Evolutionary conservation across 2,329 filamentous ascomycete species (phyloP).

Genomic region (Dothiorella sarmentorum): DNA sequence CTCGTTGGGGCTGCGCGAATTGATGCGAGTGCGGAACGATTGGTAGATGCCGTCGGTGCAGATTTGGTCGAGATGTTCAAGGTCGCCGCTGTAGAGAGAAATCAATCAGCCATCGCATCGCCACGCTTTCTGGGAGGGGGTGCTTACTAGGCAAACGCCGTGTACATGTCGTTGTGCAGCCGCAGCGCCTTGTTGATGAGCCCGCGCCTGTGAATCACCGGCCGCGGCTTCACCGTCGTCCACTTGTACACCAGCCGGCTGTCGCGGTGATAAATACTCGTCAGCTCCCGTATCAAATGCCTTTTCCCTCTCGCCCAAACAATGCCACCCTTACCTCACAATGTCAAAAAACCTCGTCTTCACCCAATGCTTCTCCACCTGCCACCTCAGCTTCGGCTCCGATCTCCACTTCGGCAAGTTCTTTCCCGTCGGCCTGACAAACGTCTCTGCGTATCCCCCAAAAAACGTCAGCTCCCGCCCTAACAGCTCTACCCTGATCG

Average conservation of each 20-base stretch:
- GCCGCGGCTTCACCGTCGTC: conserved; percentile 25
- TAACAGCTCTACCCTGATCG: neutral
- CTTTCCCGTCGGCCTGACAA: conserved; percentile 32
- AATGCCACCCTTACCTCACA: conserved; percentile 20
- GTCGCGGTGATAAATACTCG: neutral
- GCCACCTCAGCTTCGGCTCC: conserved; percentile 24
- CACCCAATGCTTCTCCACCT: conserved; percentile 28
- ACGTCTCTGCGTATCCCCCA: conserved; percentile 30
- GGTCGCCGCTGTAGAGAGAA: neutral
- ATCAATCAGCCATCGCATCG: neutral
- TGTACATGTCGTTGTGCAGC: conserved; percentile 60
- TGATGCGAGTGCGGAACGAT: conserved; percentile 54
- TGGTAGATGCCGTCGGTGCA: conserved; percentile 54
- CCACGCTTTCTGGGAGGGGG: too few species aligned
- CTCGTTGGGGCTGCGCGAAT: conserved; percentile 47
- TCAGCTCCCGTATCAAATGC: conserved; percentile 15
- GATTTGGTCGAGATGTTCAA: conserved; percentile 29
- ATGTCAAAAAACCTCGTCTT: conserved; percentile 22
- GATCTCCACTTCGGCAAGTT: conserved; percentile 29
- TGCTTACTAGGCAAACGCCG: conserved; percentile 52
- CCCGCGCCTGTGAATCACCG: conserved; percentile 34
- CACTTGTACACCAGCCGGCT: conserved; percentile 21
- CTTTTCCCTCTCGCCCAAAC: neutral
- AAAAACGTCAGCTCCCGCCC: neutral
- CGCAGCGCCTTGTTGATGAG: conserved; percentile 54